Conservation (phyloP, 2,329 filamentous ascomycete genomes). For the Cyphellophora europaea region DNA sequence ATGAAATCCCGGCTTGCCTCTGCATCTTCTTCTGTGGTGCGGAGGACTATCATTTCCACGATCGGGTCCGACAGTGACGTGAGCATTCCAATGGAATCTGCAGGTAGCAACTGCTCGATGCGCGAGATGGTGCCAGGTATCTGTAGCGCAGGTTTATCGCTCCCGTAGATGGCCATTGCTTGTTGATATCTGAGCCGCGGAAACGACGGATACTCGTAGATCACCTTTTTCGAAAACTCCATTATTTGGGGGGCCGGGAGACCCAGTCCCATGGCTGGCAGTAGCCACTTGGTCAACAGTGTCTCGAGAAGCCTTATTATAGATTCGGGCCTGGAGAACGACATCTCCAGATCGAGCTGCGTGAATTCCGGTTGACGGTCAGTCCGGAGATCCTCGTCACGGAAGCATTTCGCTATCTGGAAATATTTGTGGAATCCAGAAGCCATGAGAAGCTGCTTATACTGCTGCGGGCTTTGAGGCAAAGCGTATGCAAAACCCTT, state of each 20-base stretch:
- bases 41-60: constrained; percentile 65
- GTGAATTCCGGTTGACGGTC: constrained; percentile 97
- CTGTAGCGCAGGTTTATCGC: constrained; percentile 85
- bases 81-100: constrained; percentile 65
- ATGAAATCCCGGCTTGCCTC: constrained; percentile 53
- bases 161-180: constrained; percentile 72
- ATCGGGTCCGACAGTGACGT: constrained; percentile 57
- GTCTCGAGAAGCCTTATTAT: neutral
- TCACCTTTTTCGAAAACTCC: too few relatives aligned
- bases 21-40: constrained; percentile 28
- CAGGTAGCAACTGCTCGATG: constrained; percentile 54
- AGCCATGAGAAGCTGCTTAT: constrained; percentile 96
- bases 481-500: constrained; percentile 76
- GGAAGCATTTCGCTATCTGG: constrained; percentile 89
- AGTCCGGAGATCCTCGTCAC: constrained; percentile 85
- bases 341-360: constrained; percentile 90
- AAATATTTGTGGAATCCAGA: constrained; percentile 75
- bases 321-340: constrained; percentile 58
- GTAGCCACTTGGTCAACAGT: neutral
- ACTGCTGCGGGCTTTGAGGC: constrained; percentile 94
- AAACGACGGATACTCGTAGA: too few relatives aligned
- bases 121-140: constrained; percentile 59
- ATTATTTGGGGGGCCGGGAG: constrained; percentile 1
- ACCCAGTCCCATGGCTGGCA: neutral
- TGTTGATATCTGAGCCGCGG: constrained; percentile 54